Percentiles rank a stretch among this genome's conserved stretches.
Evolutionary conservation across 176 grass and related monocot species (phyloP).

Genomic region (Typha latifolia): DNA sequence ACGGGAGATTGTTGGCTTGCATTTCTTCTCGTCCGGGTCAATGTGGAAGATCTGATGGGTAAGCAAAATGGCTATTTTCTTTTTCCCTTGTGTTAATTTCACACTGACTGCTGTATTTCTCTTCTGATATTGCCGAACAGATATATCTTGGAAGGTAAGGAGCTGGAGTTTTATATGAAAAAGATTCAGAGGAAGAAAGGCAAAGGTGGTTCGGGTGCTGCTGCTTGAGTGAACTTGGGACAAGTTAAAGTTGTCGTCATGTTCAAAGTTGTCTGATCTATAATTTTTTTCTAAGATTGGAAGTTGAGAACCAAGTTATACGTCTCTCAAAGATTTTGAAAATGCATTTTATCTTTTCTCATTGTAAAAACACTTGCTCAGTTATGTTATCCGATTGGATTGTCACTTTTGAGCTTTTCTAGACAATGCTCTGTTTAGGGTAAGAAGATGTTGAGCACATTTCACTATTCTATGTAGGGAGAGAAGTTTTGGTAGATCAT

Average conservation of each 20-base stretch:
- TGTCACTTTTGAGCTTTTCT: not conserved
- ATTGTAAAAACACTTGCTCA: no score
- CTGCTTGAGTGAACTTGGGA: not conserved
- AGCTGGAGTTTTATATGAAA: slow-evolving; percentile 32
- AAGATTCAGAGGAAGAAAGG: slow-evolving; percentile 10
- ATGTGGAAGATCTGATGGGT: slow-evolving; percentile 22
- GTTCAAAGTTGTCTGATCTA: not conserved
- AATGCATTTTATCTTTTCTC: no score
- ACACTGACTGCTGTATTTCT: not conserved
- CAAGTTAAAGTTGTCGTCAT: no score
- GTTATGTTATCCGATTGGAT: no score
- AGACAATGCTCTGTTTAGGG: not conserved
- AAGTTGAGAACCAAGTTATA: no score
- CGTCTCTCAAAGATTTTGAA: no score
- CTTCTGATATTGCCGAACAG: slow-evolving; percentile 6
- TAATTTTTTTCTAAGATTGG: not conserved
- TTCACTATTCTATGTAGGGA: no score
- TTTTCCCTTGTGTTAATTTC: not conserved
- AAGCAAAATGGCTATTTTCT: not conserved
- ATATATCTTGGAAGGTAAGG: slow-evolving; percentile 25
- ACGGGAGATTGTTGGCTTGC: slow-evolving; percentile 19
- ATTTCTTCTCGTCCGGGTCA: slow-evolving; percentile 11
- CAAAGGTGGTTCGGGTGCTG: slow-evolving; percentile 12
- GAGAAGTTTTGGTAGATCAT: no score
- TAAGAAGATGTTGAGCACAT: not conserved